Percentiles rank a stretch among this genome's conserved stretches.
Conservation (phyloP, 1,139 yeast species). For the Candida sanyaensis region DNA sequence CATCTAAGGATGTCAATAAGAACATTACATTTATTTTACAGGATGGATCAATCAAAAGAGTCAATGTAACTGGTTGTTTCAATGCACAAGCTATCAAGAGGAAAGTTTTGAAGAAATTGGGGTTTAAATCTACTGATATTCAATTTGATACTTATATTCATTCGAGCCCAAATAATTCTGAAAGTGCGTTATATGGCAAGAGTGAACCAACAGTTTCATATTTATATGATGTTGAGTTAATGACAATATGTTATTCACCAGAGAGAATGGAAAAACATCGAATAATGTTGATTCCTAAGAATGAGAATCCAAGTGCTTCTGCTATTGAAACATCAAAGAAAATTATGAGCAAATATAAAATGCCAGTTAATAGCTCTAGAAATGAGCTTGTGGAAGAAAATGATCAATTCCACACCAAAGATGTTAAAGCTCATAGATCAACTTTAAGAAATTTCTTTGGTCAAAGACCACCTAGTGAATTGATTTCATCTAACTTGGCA, state of each 20-base stretch:
- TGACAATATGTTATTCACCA: slow-evolving; percentile 76
- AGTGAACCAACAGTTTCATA: slow-evolving; percentile 36
- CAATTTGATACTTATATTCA: slow-evolving; percentile 48
- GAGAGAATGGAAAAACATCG: slow-evolving; percentile 73
- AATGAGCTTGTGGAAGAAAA: slow-evolving; percentile 6
- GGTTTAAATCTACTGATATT: slow-evolving; percentile 42
- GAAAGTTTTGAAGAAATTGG: slow-evolving; percentile 66
- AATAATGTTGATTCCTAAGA: slow-evolving; percentile 66
- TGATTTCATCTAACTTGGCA: slow-evolving; percentile 84
- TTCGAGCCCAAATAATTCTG: slow-evolving; percentile 13
- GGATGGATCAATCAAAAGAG: slow-evolving; percentile 73
- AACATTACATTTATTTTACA: slow-evolving; percentile 67
- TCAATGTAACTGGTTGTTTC: slow-evolving; percentile 78
- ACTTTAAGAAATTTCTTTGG: slow-evolving; percentile 66
- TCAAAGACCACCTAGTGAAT: slow-evolving; percentile 91
- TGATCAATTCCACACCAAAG: slow-evolving; percentile 3
- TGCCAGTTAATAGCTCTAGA: slow-evolving; percentile 13
- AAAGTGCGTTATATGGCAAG: slow-evolving; percentile 9
- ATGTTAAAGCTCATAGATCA: slow-evolving; percentile 17
- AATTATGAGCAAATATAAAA: slow-evolving; percentile 36
- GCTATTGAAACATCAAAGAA: slow-evolving; percentile 64
- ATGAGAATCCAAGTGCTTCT: slow-evolving; percentile 62
- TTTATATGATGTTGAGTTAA: slow-evolving; percentile 77
- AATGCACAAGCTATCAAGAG: slow-evolving; percentile 79
- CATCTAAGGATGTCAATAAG: slow-evolving; percentile 40